These are phyloP conservation scores for Hygrophoropsis aurantiaca DNA, from an alignment of 768 basidiomycete genomes.

Conservation along the genomic window DNA sequence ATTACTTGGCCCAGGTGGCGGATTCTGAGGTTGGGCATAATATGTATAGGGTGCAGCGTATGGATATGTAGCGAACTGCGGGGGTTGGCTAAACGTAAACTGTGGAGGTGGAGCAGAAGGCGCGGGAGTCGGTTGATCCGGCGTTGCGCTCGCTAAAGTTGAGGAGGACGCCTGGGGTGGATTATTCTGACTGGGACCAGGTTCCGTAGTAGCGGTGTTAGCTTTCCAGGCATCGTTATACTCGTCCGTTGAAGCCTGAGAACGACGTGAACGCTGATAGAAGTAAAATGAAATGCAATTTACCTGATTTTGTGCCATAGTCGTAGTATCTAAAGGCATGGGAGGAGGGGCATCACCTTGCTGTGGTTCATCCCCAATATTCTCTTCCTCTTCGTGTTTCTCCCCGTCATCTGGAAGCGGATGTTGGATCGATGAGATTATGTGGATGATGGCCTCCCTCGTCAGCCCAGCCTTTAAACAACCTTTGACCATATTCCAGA, in stretches of 20 bases:
- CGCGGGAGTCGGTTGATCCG: slow-evolving; percentile 22
- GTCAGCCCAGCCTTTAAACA: slow-evolving; percentile 56
- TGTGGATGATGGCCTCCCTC: slow-evolving; percentile 59
- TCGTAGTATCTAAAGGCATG: slow-evolving; percentile 21
- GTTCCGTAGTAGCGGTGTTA: slow-evolving; percentile 44
- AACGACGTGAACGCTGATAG: slow-evolving; percentile 8
- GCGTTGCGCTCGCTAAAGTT: slow-evolving; percentile 2
- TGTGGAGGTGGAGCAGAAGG: slow-evolving; percentile 24
- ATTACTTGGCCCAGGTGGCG: slow-evolving; percentile 21
- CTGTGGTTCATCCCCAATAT: slow-evolving; percentile 26
- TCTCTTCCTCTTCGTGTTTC: slow-evolving; percentile 32
- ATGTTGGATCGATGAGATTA: slow-evolving; percentile 59
- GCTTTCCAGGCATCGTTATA: slow-evolving; percentile 66
- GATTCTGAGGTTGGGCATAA: slow-evolving; percentile 24
- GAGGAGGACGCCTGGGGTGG: slow-evolving; percentile 5
- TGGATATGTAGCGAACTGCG: slow-evolving; percentile 35
- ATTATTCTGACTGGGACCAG: slow-evolving; percentile 21
- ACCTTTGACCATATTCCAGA: slow-evolving; percentile 75
- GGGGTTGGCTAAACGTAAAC: slow-evolving; percentile 29
- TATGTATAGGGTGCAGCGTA: slow-evolving; percentile 35
- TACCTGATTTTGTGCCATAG: slow-evolving; percentile 26
- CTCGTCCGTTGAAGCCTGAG: slow-evolving; percentile 47
- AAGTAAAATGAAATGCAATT: background rate
- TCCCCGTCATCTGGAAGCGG: slow-evolving; percentile 34
- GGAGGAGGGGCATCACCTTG: slow-evolving; percentile 29